phyloP scores from a whole-genome alignment of 805 yeast species.

The Cephaloascus fragrans region DNA sequence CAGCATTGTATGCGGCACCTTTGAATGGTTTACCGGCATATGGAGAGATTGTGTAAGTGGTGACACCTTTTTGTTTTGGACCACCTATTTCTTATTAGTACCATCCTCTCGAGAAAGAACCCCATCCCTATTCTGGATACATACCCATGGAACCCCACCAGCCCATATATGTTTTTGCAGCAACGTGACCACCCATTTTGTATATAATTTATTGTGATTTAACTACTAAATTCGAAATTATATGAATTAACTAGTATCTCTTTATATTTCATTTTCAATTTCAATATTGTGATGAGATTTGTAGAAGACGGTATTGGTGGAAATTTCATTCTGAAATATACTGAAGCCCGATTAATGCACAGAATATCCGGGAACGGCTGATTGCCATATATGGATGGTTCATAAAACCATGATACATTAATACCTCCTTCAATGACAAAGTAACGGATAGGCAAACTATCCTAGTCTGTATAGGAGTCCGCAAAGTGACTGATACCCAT shows the following conservation, averaged over 20 bases:
- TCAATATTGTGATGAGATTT: neutral
- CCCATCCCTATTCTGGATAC: constrained; percentile 8
- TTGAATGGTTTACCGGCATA: constrained; percentile 88
- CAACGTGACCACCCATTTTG: constrained; percentile 60
- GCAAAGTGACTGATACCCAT: too few species aligned
- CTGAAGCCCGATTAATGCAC: too few species aligned
- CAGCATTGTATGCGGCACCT: constrained; percentile 75
- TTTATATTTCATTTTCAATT: too few species aligned
- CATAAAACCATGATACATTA: too few species aligned
- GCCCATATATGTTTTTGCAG: constrained; percentile 78
- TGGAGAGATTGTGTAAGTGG: constrained; percentile 87
- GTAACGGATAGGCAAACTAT: too few species aligned
- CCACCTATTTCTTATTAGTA: constrained; percentile 23
- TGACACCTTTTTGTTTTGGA: constrained; percentile 79
- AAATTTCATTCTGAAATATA: neutral
- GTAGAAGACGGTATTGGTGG: neutral
- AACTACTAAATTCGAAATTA: neutral
- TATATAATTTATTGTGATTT: constrained; percentile 4
- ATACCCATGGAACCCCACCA: constrained; percentile 93
- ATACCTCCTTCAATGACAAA: too few species aligned
- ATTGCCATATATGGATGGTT: too few species aligned
- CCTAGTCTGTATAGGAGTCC: too few species aligned
- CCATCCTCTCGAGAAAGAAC: constrained; percentile 1
- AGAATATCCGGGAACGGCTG: too few species aligned
- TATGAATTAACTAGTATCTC: neutral